Evolutionary conservation across 331 rosid species (phyloP).

Genomic region (Rhamnella rubrinervis): DNA sequence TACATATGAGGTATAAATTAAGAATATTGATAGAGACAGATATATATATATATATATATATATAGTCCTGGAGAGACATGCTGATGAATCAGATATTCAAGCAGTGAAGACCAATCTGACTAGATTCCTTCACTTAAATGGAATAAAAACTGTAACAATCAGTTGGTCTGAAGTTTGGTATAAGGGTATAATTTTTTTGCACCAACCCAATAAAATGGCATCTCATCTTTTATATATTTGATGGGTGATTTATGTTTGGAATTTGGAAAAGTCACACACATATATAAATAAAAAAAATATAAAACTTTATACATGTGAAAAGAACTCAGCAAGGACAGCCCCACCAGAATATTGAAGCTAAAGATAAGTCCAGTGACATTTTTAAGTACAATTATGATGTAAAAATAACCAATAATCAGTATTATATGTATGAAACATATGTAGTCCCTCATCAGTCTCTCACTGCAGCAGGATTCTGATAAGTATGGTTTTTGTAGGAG

Average conservation of each 20-base stretch:
- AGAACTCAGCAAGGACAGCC: no score
- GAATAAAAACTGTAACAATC: conserved; percentile 50
- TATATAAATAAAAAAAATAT: background rate
- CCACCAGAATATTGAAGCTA: no score
- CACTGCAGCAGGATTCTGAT: no score
- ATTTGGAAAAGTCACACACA: background rate
- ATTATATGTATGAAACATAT: no score
- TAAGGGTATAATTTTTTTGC: conserved; percentile 5
- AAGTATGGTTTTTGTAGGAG: no score
- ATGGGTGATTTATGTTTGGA: conserved; percentile 1
- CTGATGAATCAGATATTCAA: conserved; percentile 34
- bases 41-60: no score
- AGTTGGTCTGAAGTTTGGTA: conserved; percentile 46
- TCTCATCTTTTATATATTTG: conserved; percentile 5
- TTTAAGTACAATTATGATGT: no score
- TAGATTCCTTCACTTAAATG: conserved; percentile 44
- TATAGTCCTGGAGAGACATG: conserved; percentile 27
- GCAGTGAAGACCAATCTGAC: conserved; percentile 35
- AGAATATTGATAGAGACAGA: conserved; percentile 12
- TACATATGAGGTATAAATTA: background rate
- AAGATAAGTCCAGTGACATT: no score
- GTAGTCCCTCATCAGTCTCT: no score
- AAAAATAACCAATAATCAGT: no score
- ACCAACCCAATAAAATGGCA: background rate
- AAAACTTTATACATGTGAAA: no score